Evolutionary conservation across 768 basidiomycete genomes (phyloP).

Genomic region (Candolleomyces efflorescens): DNA sequence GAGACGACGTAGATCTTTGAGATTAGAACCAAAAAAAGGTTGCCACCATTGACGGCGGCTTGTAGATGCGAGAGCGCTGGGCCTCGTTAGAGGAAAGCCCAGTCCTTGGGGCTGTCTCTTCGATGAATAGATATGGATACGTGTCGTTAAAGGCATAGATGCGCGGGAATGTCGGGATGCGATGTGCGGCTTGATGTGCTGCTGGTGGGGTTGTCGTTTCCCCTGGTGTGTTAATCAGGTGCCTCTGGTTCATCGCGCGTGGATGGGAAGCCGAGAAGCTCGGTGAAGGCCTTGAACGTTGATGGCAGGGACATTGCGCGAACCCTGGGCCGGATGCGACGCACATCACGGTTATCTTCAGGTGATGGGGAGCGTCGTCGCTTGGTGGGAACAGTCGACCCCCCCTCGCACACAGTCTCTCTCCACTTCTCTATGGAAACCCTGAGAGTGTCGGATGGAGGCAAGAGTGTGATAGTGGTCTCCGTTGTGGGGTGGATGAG

Average conservation of each 20-base stretch:
- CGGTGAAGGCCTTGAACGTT: conserved; percentile 11
- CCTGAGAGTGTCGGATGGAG: conserved; percentile 19
- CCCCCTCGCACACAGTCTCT: conserved; percentile 30
- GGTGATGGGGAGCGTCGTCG: conserved; percentile 35
- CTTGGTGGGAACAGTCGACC: conserved; percentile 25
- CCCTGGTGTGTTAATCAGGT: not conserved
- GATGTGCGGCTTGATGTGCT: not conserved
- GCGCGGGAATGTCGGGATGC: not conserved
- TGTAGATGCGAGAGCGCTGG: not conserved
- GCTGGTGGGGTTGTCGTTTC: not conserved
- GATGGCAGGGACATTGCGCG: conserved; percentile 14
- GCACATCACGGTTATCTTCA: conserved; percentile 23
- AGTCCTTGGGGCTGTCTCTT: not conserved
- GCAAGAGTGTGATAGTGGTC: conserved; percentile 18
- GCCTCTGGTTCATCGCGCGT: conserved; percentile 9
- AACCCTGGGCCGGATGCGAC: conserved; percentile 24
- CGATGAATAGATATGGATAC: not conserved
- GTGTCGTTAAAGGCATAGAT: not conserved
- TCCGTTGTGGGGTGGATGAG: conserved; percentile 26
- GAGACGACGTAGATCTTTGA: not conserved
- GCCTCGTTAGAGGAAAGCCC: not conserved
- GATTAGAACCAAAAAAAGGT: not conserved
- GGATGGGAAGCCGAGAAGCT: conserved; percentile 3
- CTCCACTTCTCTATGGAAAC: conserved; percentile 36
- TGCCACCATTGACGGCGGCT: too few relatives aligned